Evolutionary conservation across 2,329 filamentous ascomycete genomes (phyloP).

Genomic region (Zymoseptoria crescenta): DNA sequence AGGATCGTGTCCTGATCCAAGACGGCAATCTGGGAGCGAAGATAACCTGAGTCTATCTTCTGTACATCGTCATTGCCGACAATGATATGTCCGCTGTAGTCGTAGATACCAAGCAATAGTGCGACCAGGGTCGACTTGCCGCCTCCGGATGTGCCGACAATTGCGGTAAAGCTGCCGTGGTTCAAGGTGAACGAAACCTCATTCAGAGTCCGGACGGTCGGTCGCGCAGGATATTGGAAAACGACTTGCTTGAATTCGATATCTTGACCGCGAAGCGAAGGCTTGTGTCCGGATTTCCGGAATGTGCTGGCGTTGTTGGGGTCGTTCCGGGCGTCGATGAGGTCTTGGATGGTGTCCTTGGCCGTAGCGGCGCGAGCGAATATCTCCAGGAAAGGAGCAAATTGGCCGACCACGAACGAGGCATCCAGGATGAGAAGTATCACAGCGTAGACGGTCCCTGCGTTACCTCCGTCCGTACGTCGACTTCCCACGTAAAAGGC

Average conservation of each 20-base stretch:
- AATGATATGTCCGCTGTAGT: constrained; percentile 33
- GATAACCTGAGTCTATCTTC: constrained; percentile 27
- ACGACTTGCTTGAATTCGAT: constrained; percentile 33
- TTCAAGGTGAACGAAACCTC: constrained; percentile 31
- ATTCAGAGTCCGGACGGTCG: constrained; percentile 34
- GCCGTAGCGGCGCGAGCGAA: constrained; percentile 48
- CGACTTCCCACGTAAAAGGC: constrained; percentile 40
- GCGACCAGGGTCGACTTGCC: constrained; percentile 40
- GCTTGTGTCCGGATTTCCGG: constrained; percentile 21
- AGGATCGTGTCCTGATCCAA: constrained; percentile 41
- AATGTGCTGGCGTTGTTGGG: constrained; percentile 17
- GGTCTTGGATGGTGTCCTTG: constrained; percentile 38
- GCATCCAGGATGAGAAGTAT: constrained; percentile 58
- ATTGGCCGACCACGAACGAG: constrained; percentile 54
- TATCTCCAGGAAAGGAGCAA: constrained; percentile 54
- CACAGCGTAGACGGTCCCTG: constrained; percentile 53
- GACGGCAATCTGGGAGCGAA: constrained; percentile 37
- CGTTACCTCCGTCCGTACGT: constrained; percentile 24
- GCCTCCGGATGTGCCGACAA: constrained; percentile 40
- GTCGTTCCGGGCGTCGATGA: constrained; percentile 32
- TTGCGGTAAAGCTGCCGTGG: constrained; percentile 36
- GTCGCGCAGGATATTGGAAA: constrained; percentile 40
- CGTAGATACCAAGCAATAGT: constrained; percentile 37
- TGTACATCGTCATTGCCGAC: constrained; percentile 36
- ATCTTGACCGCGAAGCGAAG: constrained; percentile 19